These are phyloP conservation scores for Lasiodiplodia sp. DNA, from an alignment of 2,329 filamentous ascomycete genomes.

Conservation along the genomic window DNA sequence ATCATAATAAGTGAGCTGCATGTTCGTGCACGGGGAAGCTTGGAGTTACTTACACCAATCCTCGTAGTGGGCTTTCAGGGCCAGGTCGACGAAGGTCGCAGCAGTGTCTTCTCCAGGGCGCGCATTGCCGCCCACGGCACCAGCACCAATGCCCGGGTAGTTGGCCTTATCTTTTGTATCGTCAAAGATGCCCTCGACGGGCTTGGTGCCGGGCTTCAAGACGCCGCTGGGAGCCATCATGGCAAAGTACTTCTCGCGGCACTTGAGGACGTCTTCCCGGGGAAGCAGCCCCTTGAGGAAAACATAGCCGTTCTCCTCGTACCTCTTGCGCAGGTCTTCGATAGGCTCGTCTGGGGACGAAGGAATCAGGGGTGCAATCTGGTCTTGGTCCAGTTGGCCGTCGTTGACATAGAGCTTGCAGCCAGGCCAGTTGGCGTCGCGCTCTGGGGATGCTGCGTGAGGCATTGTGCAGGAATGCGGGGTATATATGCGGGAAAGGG, in stretches of 20 bases:
- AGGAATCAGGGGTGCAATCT: constrained; percentile 52
- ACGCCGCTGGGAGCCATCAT: constrained; percentile 64
- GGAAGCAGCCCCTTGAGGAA: constrained; percentile 64
- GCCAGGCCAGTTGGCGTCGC: constrained; percentile 37
- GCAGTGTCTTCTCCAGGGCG: constrained; percentile 53
- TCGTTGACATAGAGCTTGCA: constrained; percentile 54
- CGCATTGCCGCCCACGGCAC: constrained; percentile 49
- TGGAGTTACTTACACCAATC: constrained; percentile 37
- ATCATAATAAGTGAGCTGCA: not conserved
- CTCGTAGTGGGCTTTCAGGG: constrained; percentile 60
- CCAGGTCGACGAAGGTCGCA: constrained; percentile 57
- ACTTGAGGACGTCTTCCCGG: constrained; percentile 59
- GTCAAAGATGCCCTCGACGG: constrained; percentile 64
- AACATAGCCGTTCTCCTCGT: constrained; percentile 61
- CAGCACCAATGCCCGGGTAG: constrained; percentile 62
- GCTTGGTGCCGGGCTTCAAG: constrained; percentile 59
- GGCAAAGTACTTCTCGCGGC: constrained; percentile 62
- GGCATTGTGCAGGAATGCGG: constrained; percentile 38
- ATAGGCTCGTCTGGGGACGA: constrained; percentile 56
- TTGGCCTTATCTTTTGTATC: constrained; percentile 49
- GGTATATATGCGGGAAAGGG: not conserved
- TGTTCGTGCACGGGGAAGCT: too few species aligned
- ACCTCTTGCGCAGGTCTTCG: constrained; percentile 57
- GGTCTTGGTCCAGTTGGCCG: constrained; percentile 54
- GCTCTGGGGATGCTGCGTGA: constrained; percentile 41